Conservation (phyloP, 768 basidiomycete genomes). For the Podaxis sp. region DNA sequence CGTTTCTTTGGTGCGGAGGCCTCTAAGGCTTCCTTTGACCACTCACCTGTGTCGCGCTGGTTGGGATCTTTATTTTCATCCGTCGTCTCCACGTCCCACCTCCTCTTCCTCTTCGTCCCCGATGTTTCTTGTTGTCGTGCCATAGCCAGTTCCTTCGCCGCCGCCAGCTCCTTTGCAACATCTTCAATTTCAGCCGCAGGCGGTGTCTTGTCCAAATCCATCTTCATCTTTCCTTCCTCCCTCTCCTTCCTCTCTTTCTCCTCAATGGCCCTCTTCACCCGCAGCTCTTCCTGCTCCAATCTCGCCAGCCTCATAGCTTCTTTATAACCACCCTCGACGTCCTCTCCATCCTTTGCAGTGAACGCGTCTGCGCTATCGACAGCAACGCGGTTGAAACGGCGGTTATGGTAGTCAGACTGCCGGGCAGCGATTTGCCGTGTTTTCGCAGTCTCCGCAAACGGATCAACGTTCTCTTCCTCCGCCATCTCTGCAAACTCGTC, state of each 20-base stretch:
- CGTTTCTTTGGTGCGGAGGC: constrained; percentile 84
- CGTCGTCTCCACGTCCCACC: constrained; percentile 75
- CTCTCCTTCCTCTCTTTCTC: constrained; percentile 81
- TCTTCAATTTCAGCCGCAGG: constrained; percentile 78
- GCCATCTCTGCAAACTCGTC: constrained; percentile 93
- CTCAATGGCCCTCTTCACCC: constrained; percentile 82
- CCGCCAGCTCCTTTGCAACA: constrained; percentile 66
- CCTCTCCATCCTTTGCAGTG: constrained; percentile 63
- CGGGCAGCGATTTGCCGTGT: constrained; percentile 92
- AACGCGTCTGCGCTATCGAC: constrained; percentile 83
- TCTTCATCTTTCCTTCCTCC: constrained; percentile 72
- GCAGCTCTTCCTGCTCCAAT: constrained; percentile 90
- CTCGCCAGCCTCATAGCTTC: constrained; percentile 92
- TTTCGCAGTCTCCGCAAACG: constrained; percentile 89
- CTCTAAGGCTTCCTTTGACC: constrained; percentile 75
- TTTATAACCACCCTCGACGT: constrained; percentile 86
- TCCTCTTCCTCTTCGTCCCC: constrained; percentile 68
- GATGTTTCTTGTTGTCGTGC: constrained; percentile 32
- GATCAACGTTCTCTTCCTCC: constrained; percentile 90
- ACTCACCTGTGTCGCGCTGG: constrained; percentile 57
- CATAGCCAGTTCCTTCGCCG: constrained; percentile 42
- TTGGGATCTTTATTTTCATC: constrained; percentile 70
- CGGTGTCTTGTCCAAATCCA: constrained; percentile 91
- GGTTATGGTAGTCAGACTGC: constrained; percentile 93
- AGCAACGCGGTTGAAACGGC: constrained; percentile 83